Evolutionary conservation across 345 rosid genomes (phyloP), one percentile per base, ranked within the genome.

Genomic region (Microthlaspi erraticum): DNA sequence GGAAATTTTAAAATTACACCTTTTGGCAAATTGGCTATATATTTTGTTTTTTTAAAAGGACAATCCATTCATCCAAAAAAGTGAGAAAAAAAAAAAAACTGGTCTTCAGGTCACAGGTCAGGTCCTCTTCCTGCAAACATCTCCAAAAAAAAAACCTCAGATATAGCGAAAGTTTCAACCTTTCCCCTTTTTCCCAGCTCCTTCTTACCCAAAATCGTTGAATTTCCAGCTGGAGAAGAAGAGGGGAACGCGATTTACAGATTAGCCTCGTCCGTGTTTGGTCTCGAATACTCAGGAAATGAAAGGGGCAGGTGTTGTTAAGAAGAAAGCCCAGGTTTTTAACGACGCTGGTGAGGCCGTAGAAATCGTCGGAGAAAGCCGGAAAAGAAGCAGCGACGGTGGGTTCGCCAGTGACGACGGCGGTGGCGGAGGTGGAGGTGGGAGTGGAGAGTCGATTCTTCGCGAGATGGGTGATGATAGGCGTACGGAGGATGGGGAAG

Each of bases 81-180:
- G 63, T 67, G 2, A 14, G 4, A 26, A 26, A 48, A 33, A 65
- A 26, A 26, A 26, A 48, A 33, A 65, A 66, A 50, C 36, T 51
- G 68, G 69, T 75, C 70, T 38, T 29, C 50, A 53, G 72, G 72
- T 67, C 78, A 60, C 78, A 60, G 61, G 61, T 56, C 75, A 75
- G 45, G 70, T 75, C 66, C 49, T 48, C 37, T 42, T 33, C 49
- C 71, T 63, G 66, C 48, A 48, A 70, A 62, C 55, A 7, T 58
- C 29, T 46, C 66, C 43, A 17, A 34, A 29, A 17, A 23, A 23
- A 1, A 53, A 64, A 48, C 41, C 56, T 70, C 67, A 69, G 33
- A 39, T 70, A 57, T 20, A 56, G 66, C 49, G 39, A 70, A 70
- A 70, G 51, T 60, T 68, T 60, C 64, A 56, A 54, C 33, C 70